These are phyloP conservation scores for Tilletia horrida DNA, from an alignment of 1,284 basidiomycete genomes.

Conservation along the genomic window DNA sequence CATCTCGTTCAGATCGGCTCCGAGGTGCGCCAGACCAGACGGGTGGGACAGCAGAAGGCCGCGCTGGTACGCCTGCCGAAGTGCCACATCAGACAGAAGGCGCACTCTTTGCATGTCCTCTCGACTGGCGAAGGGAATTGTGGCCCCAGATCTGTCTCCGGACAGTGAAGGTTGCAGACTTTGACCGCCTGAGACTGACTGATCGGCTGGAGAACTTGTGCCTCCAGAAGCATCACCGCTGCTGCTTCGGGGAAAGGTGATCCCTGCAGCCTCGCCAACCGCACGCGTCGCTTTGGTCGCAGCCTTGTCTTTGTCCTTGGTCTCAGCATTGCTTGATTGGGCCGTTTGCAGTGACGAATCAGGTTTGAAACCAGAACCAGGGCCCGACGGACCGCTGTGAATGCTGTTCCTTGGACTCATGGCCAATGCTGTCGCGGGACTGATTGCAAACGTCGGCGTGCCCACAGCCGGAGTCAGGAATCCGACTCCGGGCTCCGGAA, in stretches of 20 bases:
- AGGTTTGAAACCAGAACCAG: neutral
- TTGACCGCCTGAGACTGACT: too few relatives aligned
- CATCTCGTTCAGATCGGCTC: conserved; percentile 6
- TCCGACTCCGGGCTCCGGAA: neutral
- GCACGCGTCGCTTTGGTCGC: conserved; percentile 11
- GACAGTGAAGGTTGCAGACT: too few relatives aligned
- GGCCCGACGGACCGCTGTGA: neutral
- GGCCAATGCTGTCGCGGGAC: neutral
- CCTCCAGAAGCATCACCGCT: neutral
- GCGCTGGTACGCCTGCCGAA: conserved; percentile 14
- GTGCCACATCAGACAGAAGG: conserved; percentile 7
- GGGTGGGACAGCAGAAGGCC: conserved; percentile 1
- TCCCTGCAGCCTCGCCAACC: conserved; percentile 12
- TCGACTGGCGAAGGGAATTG: conserved; percentile 2
- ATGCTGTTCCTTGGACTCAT: neutral
- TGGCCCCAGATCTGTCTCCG: neutral
- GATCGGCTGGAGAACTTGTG: too few relatives aligned
- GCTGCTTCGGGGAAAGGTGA: neutral
- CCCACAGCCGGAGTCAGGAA: conserved; percentile 6
- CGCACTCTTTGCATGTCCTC: conserved; percentile 9
- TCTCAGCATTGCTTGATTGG: neutral
- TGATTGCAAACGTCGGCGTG: conserved; percentile 16
- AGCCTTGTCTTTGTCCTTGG: conserved; percentile 19
- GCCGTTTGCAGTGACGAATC: too few relatives aligned
- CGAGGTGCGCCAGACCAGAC: conserved; percentile 3